A percentile compares a stretch with the other conserved stretches of the same genome.
These are phyloP conservation scores for Fusarium veterinarium DNA, from an alignment of 2,329 filamentous ascomycete species.

Conservation along the genomic window DNA sequence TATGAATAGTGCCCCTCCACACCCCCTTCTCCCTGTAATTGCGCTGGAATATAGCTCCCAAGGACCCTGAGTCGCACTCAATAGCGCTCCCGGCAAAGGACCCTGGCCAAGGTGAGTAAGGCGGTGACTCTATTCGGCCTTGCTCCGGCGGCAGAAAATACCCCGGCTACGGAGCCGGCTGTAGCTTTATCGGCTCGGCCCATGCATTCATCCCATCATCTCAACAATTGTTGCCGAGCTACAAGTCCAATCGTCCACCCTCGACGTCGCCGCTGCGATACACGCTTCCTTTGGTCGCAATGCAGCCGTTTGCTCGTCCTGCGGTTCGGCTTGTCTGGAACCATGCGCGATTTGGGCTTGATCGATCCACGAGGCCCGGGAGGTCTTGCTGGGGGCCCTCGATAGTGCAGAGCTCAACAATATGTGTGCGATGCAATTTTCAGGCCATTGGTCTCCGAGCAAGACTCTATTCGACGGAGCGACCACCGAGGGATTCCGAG, in stretches of 20 bases:
- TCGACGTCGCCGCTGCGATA: conserved; percentile 26
- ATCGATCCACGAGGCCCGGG: conserved; percentile 35
- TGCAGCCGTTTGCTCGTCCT: conserved; percentile 52
- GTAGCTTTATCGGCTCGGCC: conserved; percentile 41
- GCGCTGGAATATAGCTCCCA: conserved; percentile 2
- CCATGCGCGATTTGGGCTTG: conserved; percentile 44
- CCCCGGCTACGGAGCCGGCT: conserved; percentile 37
- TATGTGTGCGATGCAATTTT: conserved; percentile 39
- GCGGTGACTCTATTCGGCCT: conserved; percentile 34
- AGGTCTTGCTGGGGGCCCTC: conserved; percentile 30
- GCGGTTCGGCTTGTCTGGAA: conserved; percentile 47
- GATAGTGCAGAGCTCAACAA: conserved; percentile 24
- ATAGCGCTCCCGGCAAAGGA: conserved; percentile 1
- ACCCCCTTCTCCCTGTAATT: conserved; percentile 24
- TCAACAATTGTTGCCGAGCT: conserved; percentile 33
- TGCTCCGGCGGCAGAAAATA: conserved; percentile 42
- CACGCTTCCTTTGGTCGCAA: conserved; percentile 36
- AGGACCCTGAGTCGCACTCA: conserved; percentile 12
- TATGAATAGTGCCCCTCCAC: conserved; percentile 33
- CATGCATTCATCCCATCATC: conserved; percentile 33
- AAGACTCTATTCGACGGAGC: conserved; percentile 46
- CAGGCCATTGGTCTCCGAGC: conserved; percentile 35
- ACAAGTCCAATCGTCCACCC: conserved; percentile 14
- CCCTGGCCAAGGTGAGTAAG: conserved; percentile 13
- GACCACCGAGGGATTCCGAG: conserved; percentile 35